Evolutionary conservation across 164 flowering plant species (phyloP).

Genomic region (Sedum album): DNA sequence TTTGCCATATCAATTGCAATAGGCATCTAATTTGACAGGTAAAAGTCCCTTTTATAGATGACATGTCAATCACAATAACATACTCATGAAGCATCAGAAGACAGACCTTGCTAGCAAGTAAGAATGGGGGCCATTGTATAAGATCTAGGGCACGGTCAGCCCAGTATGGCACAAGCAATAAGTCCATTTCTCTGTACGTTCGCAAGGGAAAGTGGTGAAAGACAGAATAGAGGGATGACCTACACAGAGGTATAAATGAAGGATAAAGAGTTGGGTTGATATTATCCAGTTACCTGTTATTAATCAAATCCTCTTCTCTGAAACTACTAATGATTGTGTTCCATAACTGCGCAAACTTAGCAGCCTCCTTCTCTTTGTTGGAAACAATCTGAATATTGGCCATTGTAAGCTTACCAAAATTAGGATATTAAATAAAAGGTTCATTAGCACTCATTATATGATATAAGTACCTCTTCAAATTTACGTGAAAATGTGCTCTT

Average conservation of each 20-base stretch:
- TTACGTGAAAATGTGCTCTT: conserved; percentile 64
- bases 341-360: conserved; percentile 88
- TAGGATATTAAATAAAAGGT: too few relatives aligned
- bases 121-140: conserved; percentile 89
- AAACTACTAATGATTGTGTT: conserved; percentile 74
- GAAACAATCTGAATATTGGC: conserved; percentile 30
- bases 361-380: conserved; percentile 43
- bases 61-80: not conserved
- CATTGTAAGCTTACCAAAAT: not conserved
- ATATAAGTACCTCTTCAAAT: conserved; percentile 38
- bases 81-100: not conserved
- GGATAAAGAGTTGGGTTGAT: not conserved
- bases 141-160: conserved; percentile 67
- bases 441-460: not conserved
- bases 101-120: conserved; percentile 88
- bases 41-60: too few relatives aligned
- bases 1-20: conserved; percentile 93
- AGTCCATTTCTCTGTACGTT: conserved; percentile 67
- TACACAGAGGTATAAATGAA: not conserved
- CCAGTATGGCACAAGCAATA: conserved; percentile 89
- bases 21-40: conserved; percentile 46
- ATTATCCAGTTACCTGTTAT: conserved; percentile 37
- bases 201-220: conserved; percentile 1
- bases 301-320: conserved; percentile 85
- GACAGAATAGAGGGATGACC: not conserved